These are phyloP conservation scores for Stenogyne calaminthoides DNA, from an alignment of 305 asterid species.

Conservation along the genomic window DNA sequence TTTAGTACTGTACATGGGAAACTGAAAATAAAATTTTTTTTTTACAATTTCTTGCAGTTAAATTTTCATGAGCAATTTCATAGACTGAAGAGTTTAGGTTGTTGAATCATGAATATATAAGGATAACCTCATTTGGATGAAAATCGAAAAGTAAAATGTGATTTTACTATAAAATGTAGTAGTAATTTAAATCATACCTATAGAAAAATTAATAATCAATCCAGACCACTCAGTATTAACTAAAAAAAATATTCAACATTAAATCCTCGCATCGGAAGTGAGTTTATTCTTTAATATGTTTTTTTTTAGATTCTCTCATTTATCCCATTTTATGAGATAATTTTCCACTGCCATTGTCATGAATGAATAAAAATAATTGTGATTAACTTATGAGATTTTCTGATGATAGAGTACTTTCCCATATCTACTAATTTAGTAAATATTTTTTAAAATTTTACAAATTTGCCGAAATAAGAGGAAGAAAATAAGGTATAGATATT, in stretches of 20 bases:
- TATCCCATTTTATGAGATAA: background rate
- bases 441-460: background rate
- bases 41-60: background rate
- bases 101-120: background rate
- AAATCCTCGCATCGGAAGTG: too few species aligned
- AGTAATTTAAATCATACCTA: too few species aligned
- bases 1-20: background rate
- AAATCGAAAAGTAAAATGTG: too few species aligned
- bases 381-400: background rate
- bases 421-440: background rate
- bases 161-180: too few species aligned
- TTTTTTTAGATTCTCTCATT: too few species aligned
- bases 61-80: background rate
- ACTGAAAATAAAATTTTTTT: too few species aligned
- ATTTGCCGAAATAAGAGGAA: background rate
- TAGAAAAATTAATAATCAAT: background rate
- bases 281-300: too few species aligned
- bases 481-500: background rate
- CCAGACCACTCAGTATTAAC: background rate
- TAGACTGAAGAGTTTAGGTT: too few species aligned
- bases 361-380: background rate
- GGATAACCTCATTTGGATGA: too few species aligned
- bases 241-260: too few species aligned
- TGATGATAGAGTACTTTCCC: background rate
- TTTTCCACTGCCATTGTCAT: background rate